Evolutionary conservation across 2,329 filamentous ascomycete genomes (phyloP).

Genomic region (Aspergillus unguis): DNA sequence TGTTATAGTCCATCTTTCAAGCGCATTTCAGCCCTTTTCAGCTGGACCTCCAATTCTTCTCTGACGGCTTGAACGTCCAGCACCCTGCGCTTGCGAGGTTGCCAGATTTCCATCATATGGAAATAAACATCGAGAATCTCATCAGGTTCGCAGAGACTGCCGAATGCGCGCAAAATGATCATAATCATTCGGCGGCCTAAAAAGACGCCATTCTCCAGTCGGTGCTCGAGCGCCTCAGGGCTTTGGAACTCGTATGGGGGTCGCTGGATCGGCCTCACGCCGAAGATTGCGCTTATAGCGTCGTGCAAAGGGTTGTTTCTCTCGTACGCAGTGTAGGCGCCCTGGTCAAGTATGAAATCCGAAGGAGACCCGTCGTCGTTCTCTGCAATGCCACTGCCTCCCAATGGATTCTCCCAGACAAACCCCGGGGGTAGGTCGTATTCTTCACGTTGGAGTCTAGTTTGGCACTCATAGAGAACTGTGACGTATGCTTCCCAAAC

Average conservation of each 20-base stretch:
- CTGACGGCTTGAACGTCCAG: conserved; percentile 36
- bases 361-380: background rate
- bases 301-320: conserved; percentile 29
- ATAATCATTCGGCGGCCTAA: conserved; percentile 41
- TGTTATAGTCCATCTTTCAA: background rate
- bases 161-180: conserved; percentile 40
- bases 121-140: conserved; percentile 39
- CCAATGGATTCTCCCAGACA: conserved; percentile 33
- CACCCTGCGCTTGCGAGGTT: conserved; percentile 33
- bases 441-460: conserved; percentile 23
- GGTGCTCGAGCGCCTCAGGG: conserved; percentile 25
- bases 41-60: conserved; percentile 37
- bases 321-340: conserved; percentile 10
- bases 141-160: conserved; percentile 33
- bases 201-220: conserved; percentile 41
- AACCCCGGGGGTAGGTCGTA: conserved; percentile 16
- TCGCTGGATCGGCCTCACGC: background rate
- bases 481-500: conserved; percentile 64
- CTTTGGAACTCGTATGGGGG: conserved; percentile 8
- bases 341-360: background rate
- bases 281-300: conserved; percentile 3
- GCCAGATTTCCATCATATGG: conserved; percentile 41
- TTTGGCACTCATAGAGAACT: conserved; percentile 36
- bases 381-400: conserved; percentile 5
- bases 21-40: conserved; percentile 20